These are phyloP conservation scores for Epithele typhae DNA, from an alignment of 768 basidiomycete species.

Conservation along the genomic window DNA sequence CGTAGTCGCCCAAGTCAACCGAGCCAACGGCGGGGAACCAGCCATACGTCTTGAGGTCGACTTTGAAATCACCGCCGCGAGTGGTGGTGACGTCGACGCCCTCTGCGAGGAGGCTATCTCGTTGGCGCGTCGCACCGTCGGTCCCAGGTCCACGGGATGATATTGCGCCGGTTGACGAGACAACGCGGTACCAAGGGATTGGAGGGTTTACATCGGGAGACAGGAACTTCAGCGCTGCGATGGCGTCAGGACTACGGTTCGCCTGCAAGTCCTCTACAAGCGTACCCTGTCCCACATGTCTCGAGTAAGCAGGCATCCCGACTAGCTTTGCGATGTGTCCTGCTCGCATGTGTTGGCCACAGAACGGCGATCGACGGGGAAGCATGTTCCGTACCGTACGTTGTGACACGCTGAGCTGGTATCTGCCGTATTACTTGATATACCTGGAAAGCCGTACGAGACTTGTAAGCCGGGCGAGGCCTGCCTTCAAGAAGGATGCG, in stretches of 20 bases:
- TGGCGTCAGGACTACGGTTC: not conserved
- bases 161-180: conserved; percentile 65
- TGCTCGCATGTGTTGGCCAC: conserved; percentile 23
- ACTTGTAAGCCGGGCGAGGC: no score
- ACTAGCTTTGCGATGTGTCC: conserved; percentile 78
- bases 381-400: conserved; percentile 53
- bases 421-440: conserved; percentile 71
- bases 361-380: not conserved
- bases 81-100: conserved; percentile 70
- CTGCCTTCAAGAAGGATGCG: no score
- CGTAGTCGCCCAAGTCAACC: conserved; percentile 13
- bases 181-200: conserved; percentile 80
- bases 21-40: conserved; percentile 55
- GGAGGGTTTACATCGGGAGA: conserved; percentile 54
- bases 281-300: conserved; percentile 81
- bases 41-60: conserved; percentile 55
- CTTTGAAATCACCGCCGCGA: conserved; percentile 51
- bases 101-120: conserved; percentile 73
- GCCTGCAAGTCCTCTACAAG: not conserved
- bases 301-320: conserved; percentile 73
- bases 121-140: conserved; percentile 69
- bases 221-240: conserved; percentile 74
- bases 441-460: no score
- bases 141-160: conserved; percentile 86
- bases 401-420: conserved; percentile 64